Conservation (phyloP, 148 eudicot genomes). For the Rhododendron mucronatum region DNA sequence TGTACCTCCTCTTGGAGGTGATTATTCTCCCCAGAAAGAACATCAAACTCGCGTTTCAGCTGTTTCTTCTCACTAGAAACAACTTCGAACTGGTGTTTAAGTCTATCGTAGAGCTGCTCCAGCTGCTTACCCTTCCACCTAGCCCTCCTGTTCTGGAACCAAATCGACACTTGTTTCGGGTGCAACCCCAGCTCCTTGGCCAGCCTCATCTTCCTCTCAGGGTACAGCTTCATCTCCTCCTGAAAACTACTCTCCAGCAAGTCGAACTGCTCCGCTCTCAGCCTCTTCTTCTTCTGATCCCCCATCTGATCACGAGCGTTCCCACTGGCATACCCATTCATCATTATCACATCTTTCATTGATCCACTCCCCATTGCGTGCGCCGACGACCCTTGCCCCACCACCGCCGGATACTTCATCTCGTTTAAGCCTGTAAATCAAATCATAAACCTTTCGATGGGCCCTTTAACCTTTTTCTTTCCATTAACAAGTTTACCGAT, state of each 20-base stretch:
- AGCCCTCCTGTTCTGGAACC: conserved; percentile 84
- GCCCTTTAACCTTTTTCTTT: too few species aligned
- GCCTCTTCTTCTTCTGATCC: conserved; percentile 47
- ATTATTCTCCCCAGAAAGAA: neutral
- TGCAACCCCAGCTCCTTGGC: conserved; percentile 57
- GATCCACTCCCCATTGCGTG: neutral
- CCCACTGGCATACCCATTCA: too few species aligned
- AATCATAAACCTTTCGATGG: too few species aligned
- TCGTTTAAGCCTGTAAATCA: conserved; percentile 19
- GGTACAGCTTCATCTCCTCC: conserved; percentile 69
- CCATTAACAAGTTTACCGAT: too few species aligned
- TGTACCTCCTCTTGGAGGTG: neutral
- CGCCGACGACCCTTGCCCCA: conserved; percentile 11
- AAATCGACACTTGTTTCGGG: conserved; percentile 70
- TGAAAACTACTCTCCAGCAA: conserved; percentile 60
- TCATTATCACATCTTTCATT: conserved; percentile 2
- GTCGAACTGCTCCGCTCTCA: conserved; percentile 57
- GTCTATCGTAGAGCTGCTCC: conserved; percentile 20
- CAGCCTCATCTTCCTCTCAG: conserved; percentile 72
- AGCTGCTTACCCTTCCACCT: conserved; percentile 85
- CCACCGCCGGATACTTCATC: conserved; percentile 24
- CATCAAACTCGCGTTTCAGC: conserved; percentile 66
- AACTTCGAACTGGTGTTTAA: conserved; percentile 31
- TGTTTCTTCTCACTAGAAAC: conserved; percentile 56
- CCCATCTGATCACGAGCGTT: neutral